Evolutionary conservation across 441 rosid genomes (phyloP).

Genomic region (Codiaeum variegatum): DNA sequence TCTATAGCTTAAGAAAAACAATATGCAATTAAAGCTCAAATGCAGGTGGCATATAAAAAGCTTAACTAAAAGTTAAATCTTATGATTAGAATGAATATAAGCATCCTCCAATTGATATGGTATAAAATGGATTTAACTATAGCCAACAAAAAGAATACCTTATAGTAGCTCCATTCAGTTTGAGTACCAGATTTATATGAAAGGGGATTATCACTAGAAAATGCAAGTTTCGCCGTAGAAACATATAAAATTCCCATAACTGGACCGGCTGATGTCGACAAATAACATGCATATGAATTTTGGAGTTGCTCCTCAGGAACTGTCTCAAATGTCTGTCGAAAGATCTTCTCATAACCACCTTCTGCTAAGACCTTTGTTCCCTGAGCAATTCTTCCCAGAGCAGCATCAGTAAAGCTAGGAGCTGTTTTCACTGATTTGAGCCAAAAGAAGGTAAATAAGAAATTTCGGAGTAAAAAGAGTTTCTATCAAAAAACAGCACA

Average conservation of each 20-base stretch:
- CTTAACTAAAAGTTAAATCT: neutral
- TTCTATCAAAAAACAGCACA: neutral
- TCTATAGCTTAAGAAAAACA: neutral
- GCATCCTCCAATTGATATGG: neutral
- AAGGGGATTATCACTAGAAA: slow-evolving; percentile 88
- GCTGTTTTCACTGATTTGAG: slow-evolving; percentile 66
- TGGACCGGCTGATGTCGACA: slow-evolving; percentile 98
- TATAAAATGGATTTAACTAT: neutral
- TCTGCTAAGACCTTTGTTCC: slow-evolving; percentile 92
- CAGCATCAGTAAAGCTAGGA: slow-evolving; percentile 95
- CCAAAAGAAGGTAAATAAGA: neutral
- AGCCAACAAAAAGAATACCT: slow-evolving; percentile 46
- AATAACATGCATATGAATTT: slow-evolving; percentile 78
- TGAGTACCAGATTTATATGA: slow-evolving; percentile 65
- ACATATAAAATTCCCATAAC: slow-evolving; percentile 87
- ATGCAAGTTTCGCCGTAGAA: slow-evolving; percentile 82
- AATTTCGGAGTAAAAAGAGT: neutral
- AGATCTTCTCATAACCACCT: slow-evolving; percentile 94
- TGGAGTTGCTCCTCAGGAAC: slow-evolving; percentile 73
- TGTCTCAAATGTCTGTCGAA: slow-evolving; percentile 79
- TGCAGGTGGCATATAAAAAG: neutral
- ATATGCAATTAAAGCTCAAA: neutral
- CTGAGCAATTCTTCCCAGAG: slow-evolving; percentile 97
- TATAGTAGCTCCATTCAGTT: slow-evolving; percentile 91
- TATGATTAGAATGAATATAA: neutral